Conservation (phyloP, 306 rosid species). For the Glycine tomentella region DNA sequence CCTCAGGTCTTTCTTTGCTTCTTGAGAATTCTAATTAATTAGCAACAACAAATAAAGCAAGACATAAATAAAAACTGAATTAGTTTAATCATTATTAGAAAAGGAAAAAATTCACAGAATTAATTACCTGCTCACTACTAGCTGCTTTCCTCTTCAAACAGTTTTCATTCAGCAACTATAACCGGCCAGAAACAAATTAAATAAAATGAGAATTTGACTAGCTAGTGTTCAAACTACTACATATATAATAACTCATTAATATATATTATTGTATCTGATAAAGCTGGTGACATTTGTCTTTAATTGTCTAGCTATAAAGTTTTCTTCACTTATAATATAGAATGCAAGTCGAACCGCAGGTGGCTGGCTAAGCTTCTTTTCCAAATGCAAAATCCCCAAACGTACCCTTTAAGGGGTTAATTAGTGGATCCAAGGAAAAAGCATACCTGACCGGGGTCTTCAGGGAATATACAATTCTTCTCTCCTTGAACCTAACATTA, state of each 20-base stretch:
- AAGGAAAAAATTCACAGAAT: background rate
- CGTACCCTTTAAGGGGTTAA: slow-evolving; percentile 33
- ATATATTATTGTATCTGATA: slow-evolving; percentile 28
- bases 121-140: slow-evolving; percentile 58
- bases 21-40: slow-evolving; percentile 59
- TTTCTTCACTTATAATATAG: slow-evolving; percentile 44
- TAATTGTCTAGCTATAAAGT: background rate
- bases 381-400: slow-evolving; percentile 48
- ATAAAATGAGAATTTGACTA: slow-evolving; percentile 30
- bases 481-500: slow-evolving; percentile 84
- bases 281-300: slow-evolving; percentile 51
- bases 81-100: background rate
- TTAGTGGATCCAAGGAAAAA: slow-evolving; percentile 61
- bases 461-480: slow-evolving; percentile 88
- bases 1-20: slow-evolving; percentile 78
- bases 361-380: slow-evolving; percentile 14
- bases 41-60: background rate
- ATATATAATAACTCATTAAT: background rate
- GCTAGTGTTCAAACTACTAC: background rate
- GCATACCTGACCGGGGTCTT: slow-evolving; percentile 97
- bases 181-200: slow-evolving; percentile 1
- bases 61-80: background rate
- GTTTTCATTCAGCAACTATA: slow-evolving; percentile 77
- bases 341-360: slow-evolving; percentile 23
- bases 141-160: slow-evolving; percentile 80